phyloP scores from a whole-genome alignment of 495 filamentous ascomycete genomes.

The Aspergillus campestris region DNA sequence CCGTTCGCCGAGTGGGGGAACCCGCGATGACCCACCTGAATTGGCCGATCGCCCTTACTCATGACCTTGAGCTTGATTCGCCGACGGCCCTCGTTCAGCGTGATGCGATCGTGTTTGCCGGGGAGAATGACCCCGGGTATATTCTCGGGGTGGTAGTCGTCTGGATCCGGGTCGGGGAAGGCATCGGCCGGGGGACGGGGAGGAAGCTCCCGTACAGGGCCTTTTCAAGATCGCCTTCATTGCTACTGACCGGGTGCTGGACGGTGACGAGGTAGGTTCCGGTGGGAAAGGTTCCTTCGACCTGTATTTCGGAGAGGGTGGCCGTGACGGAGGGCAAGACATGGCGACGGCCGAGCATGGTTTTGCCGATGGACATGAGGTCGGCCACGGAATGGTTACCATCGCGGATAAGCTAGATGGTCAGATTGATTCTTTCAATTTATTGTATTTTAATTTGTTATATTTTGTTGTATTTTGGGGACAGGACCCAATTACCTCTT shows the following conservation, averaged over 20 bases:
- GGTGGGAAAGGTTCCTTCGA: conserved; percentile 86
- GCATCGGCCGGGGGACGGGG: conserved; percentile 56
- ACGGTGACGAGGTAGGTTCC: conserved; percentile 96
- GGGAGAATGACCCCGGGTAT: conserved; percentile 74
- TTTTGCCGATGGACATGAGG: conserved; percentile 85
- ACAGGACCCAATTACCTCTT: conserved; percentile 51
- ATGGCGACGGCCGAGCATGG: conserved; percentile 90
- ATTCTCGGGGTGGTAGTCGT: conserved; percentile 53
- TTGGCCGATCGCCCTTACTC: conserved; percentile 83
- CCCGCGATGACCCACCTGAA: conserved; percentile 51
- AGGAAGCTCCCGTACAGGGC: conserved; percentile 92
- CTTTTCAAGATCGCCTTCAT: conserved; percentile 77
- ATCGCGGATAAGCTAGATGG: conserved; percentile 78
- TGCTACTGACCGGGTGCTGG: conserved; percentile 77
- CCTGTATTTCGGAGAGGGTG: conserved; percentile 74
- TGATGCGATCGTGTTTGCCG: conserved; percentile 54
- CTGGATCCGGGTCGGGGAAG: conserved; percentile 56
- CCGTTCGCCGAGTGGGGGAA: no score
- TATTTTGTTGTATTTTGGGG: no score
- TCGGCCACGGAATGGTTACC: conserved; percentile 85
- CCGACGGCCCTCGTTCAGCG: conserved; percentile 66
- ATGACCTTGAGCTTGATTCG: conserved; percentile 67
- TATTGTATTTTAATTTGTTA: no score
- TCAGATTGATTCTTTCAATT: neutral
- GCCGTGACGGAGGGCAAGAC: conserved; percentile 74